Conservation (phyloP, 2,329 filamentous ascomycete species). For the Colletotrichum musicola region DNA sequence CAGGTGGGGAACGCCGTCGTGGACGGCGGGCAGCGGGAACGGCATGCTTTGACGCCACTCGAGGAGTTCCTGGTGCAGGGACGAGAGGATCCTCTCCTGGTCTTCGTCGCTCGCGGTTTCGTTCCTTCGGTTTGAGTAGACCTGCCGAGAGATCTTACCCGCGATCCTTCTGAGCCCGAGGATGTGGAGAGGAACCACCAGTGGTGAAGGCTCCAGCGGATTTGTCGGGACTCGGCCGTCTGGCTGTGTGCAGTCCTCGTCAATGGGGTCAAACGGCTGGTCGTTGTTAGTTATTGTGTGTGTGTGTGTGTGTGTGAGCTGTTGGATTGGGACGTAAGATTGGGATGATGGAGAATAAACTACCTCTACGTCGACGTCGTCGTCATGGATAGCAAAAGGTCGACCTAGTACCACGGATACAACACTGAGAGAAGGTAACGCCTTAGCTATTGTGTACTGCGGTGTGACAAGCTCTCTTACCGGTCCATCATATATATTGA, state of each 20-base stretch:
- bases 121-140: constrained; percentile 49
- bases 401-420: constrained; percentile 59
- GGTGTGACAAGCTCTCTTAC: constrained; percentile 37
- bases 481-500: constrained; percentile 64
- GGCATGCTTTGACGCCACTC: constrained; percentile 60
- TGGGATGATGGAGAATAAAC: background rate
- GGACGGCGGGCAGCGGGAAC: constrained; percentile 55
- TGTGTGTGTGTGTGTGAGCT: too few species aligned
- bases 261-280: background rate
- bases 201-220: constrained; percentile 48
- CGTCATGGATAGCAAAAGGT: constrained; percentile 60
- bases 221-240: constrained; percentile 30
- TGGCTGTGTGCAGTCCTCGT: background rate
- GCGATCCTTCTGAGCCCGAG: constrained; percentile 55
- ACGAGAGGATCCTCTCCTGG: constrained; percentile 49
- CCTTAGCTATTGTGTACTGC: too few species aligned
- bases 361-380: constrained; percentile 57
- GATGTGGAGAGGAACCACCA: constrained; percentile 58
- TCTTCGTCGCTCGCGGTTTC: constrained; percentile 40
- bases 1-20: constrained; percentile 56
- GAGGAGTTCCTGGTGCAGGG: constrained; percentile 55
- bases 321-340: background rate
- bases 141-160: constrained; percentile 53
- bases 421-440: constrained; percentile 45
- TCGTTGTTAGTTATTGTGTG: too few species aligned